A percentile compares a stretch with the other conserved stretches of the same genome.
These are phyloP conservation scores for button mushroom (Agaricus bisporus) DNA, from an alignment of 768 basidiomycete species.

Conservation along the genomic window DNA sequence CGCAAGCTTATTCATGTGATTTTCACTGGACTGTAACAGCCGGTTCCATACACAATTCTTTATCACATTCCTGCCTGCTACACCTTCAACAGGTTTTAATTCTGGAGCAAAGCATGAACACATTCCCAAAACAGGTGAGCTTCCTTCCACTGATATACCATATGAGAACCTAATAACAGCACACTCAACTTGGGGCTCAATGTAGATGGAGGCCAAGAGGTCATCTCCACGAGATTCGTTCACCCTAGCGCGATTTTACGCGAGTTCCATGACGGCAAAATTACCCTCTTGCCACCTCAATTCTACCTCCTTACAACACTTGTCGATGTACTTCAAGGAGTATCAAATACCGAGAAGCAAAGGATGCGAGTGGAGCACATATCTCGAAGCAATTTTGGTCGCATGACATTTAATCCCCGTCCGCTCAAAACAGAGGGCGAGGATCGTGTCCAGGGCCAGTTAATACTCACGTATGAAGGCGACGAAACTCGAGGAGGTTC, in stretches of 20 bases:
- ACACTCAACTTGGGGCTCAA: background rate
- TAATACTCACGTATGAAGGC: conserved; percentile 58
- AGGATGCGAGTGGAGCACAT: conserved; percentile 38
- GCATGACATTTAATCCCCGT: conserved; percentile 51
- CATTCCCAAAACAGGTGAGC: conserved; percentile 50
- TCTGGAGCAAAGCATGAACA: conserved; percentile 50
- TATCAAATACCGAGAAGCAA: conserved; percentile 36
- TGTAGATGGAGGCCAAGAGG: conserved; percentile 61
- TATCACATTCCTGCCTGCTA: conserved; percentile 49
- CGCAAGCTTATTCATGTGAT: background rate
- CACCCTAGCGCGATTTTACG: conserved; percentile 47
- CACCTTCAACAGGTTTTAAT: conserved; percentile 40
- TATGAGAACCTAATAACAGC: background rate
- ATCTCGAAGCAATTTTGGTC: conserved; percentile 52
- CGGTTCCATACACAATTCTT: conserved; percentile 72
- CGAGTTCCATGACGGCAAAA: conserved; percentile 43
- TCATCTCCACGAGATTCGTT: conserved; percentile 62
- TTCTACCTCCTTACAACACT: conserved; percentile 65
- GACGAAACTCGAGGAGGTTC: conserved; percentile 63
- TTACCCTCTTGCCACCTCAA: conserved; percentile 69
- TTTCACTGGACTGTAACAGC: conserved; percentile 25
- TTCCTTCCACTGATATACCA: background rate
- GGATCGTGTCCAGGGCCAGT: conserved; percentile 35
- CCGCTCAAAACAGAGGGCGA: conserved; percentile 22
- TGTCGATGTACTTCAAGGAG: conserved; percentile 41